Evolutionary conservation across 495 filamentous ascomycete genomes (phyloP).

Genomic region (Neurospora sp.): DNA sequence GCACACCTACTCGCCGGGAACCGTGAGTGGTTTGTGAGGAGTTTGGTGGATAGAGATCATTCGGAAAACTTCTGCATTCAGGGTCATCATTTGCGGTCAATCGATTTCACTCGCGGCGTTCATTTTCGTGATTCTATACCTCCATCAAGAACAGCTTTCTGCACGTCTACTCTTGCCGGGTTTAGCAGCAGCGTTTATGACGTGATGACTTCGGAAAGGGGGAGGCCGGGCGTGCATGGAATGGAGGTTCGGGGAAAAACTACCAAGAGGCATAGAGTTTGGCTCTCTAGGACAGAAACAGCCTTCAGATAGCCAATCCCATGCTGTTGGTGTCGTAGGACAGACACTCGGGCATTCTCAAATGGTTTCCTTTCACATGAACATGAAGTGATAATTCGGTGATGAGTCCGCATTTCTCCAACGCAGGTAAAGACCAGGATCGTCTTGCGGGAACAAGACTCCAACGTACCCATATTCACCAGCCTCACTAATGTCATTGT

Average conservation of each 20-base stretch:
- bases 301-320: neutral
- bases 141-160: neutral
- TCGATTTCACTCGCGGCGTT: constrained; percentile 14
- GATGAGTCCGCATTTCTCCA: neutral
- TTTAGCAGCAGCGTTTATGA: neutral
- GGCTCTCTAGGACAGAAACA: neutral
- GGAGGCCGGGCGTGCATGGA: neutral
- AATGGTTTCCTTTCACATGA: neutral
- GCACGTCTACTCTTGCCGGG: neutral
- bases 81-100: constrained; percentile 27
- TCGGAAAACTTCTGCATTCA: constrained; percentile 31
- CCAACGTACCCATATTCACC: neutral
- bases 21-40: constrained; percentile 28
- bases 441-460: neutral
- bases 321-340: neutral
- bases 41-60: constrained; percentile 32
- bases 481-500: neutral
- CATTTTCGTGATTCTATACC: neutral
- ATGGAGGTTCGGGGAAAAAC: neutral
- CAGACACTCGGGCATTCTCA: neutral
- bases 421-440: neutral
- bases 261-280: neutral
- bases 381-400: neutral
- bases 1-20: constrained; percentile 21
- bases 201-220: neutral